A percentile compares a stretch with the other conserved stretches of the same genome.
These are phyloP conservation scores for Pilasporangium apinafurcum DNA, from an alignment of 352 stramenopile species.

Conservation along the genomic window DNA sequence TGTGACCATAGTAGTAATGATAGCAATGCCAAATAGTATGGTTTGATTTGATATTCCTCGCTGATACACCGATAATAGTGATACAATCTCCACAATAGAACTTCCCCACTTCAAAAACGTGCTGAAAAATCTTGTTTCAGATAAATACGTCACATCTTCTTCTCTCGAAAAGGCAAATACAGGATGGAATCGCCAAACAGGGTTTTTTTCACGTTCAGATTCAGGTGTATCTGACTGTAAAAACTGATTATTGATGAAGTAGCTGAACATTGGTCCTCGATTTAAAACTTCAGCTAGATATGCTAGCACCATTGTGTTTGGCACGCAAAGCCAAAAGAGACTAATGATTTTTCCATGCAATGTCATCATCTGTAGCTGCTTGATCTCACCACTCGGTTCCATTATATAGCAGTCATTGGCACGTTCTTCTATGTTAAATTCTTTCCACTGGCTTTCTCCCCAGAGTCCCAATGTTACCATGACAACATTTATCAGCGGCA, in stretches of 20 bases:
- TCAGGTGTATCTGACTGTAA: conserved; percentile 50
- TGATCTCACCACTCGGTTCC: conserved; percentile 47
- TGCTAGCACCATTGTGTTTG: conserved; percentile 30
- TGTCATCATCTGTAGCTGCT: conserved; percentile 69
- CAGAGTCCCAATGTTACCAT: conserved; percentile 41
- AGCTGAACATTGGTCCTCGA: conserved; percentile 44
- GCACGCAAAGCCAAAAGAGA: conserved; percentile 58
- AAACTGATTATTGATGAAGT: conserved; percentile 57
- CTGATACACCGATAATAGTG: conserved; percentile 26
- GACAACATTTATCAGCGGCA: conserved; percentile 39
- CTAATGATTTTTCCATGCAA: conserved; percentile 58
- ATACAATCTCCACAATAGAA: conserved; percentile 38
- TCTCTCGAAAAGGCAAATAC: conserved; percentile 22
- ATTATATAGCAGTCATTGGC: conserved; percentile 49
- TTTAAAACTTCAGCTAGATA: conserved; percentile 55
- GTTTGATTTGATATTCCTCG: conserved; percentile 3
- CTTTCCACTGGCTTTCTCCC: conserved; percentile 36
- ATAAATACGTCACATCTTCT: conserved; percentile 46
- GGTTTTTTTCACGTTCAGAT: conserved; percentile 41
- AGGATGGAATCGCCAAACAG: conserved; percentile 37
- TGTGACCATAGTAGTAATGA: conserved; percentile 29
- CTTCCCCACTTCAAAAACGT: conserved; percentile 45
- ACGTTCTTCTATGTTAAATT: conserved; percentile 52
- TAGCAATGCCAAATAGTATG: conserved; percentile 19
- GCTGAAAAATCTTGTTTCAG: conserved; percentile 36